These are phyloP conservation scores for Hansenula anomala DNA, from an alignment of 1,139 yeast species.

Conservation along the genomic window DNA sequence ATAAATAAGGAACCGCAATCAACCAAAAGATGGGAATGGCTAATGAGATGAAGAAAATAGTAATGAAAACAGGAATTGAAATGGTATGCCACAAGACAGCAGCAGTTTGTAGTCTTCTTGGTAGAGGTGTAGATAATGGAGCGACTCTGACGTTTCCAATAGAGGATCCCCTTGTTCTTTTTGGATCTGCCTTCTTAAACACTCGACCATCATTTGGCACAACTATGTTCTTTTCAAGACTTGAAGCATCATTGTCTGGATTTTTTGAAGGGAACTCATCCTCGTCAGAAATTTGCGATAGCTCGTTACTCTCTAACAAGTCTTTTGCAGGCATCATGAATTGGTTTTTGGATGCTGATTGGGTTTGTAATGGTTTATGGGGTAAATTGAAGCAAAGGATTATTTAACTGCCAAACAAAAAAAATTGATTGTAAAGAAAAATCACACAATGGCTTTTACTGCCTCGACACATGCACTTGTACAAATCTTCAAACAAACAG, in stretches of 20 bases:
- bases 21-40: slow-evolving; percentile 74
- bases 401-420: too few species aligned
- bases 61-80: slow-evolving; percentile 56
- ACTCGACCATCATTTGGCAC: background rate
- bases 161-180: background rate
- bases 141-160: slow-evolving; percentile 21
- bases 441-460: too few species aligned
- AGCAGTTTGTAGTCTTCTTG: slow-evolving; percentile 61
- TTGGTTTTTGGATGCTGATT: too few species aligned
- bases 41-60: slow-evolving; percentile 51
- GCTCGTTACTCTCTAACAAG: background rate
- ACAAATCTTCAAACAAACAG: too few species aligned
- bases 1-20: slow-evolving; percentile 45
- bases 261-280: background rate
- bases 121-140: slow-evolving; percentile 51
- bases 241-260: background rate
- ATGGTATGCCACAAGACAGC: slow-evolving; percentile 76
- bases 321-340: background rate
- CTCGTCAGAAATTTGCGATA: background rate
- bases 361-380: background rate
- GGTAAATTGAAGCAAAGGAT: background rate
- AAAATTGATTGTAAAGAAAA: too few species aligned
- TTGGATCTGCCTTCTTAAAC: background rate
- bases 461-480: too few species aligned
- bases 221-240: background rate